These are phyloP conservation scores for Lomentospora prolificans DNA, from an alignment of 2,329 filamentous ascomycete genomes.

Conservation along the genomic window DNA sequence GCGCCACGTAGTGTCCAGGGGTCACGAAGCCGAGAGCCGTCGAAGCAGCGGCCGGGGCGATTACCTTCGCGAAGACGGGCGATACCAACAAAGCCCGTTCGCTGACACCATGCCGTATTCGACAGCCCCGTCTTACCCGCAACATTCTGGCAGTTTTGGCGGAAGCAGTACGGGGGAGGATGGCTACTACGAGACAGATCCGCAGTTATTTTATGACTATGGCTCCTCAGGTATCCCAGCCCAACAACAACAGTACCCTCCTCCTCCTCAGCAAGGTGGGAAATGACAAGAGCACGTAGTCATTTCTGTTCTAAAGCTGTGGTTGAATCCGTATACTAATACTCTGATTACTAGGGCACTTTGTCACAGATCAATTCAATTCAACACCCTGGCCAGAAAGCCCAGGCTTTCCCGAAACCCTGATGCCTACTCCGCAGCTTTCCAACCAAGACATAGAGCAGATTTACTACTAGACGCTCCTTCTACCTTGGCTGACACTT, in stretches of 20 bases:
- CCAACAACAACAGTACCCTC: constrained; percentile 3
- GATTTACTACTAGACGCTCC: background rate
- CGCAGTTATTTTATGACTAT: constrained; percentile 5
- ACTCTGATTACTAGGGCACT: background rate
- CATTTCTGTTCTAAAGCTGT: background rate
- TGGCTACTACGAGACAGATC: constrained; percentile 7
- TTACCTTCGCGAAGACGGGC: constrained; percentile 23
- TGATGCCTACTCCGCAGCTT: background rate
- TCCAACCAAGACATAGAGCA: background rate
- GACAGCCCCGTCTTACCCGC: background rate
- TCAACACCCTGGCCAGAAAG: constrained; percentile 4
- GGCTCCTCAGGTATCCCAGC: constrained; percentile 6
- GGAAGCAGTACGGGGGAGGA: constrained; percentile 8
- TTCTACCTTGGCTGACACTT: background rate
- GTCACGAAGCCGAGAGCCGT: constrained; percentile 38
- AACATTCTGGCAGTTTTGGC: background rate
- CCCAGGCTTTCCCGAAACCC: constrained; percentile 1
- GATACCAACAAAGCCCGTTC: constrained; percentile 20
- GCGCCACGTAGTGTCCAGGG: constrained; percentile 39
- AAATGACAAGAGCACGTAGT: constrained; percentile 9
- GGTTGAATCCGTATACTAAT: background rate
- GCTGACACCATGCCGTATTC: constrained; percentile 4
- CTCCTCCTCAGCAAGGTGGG: constrained; percentile 6
- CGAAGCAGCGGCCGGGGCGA: constrained; percentile 30
- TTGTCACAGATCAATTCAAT: constrained; percentile 5